A percentile compares a stretch with the other conserved stretches of the same genome.
These are phyloP conservation scores for Rhizophagus sp. DNA, from an alignment of 192 early-diverging fungal species.

Conservation along the genomic window DNA sequence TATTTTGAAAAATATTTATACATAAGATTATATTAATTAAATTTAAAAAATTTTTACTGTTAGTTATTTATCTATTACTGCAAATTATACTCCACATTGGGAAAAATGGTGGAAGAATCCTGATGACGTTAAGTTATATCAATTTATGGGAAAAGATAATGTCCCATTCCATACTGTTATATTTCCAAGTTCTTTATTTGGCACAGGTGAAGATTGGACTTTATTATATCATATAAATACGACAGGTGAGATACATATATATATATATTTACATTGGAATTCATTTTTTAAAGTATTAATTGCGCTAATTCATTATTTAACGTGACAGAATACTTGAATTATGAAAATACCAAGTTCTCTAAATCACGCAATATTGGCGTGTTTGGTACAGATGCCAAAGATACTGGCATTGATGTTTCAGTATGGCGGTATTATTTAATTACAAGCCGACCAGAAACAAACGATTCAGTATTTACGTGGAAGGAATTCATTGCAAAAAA, in stretches of 20 bases:
- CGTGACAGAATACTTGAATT: slow-evolving; percentile 88
- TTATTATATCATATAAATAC: slow-evolving; percentile 89
- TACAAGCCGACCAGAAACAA: slow-evolving; percentile 87
- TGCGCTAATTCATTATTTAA: not conserved
- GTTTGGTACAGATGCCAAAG: slow-evolving; percentile 93
- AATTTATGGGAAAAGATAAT: slow-evolving; percentile 99
- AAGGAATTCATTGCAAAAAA: slow-evolving; percentile 89
- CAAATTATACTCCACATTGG: slow-evolving; percentile 93
- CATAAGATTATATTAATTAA: not conserved
- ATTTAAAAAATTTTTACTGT: not conserved
- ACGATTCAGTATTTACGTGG: slow-evolving; percentile 94
- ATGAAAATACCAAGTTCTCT: slow-evolving; percentile 95
- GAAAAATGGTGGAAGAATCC: slow-evolving; percentile 99
- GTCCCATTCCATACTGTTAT: slow-evolving; percentile 99
- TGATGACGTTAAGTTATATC: slow-evolving; percentile 91
- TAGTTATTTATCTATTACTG: slow-evolving; percentile 92
- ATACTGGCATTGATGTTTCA: slow-evolving; percentile 84
- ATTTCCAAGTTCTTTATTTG: slow-evolving; percentile 89
- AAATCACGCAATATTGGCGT: slow-evolving; percentile 96
- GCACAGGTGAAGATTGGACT: slow-evolving; percentile 89
- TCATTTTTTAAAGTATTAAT: not conserved
- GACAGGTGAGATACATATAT: slow-evolving; percentile 61
- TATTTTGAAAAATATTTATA: not conserved
- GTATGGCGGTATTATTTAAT: slow-evolving; percentile 99
- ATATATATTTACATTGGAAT: too few species aligned